These are phyloP conservation scores for Eutypa lata DNA, from an alignment of 2,329 filamentous ascomycete genomes.

Conservation along the genomic window DNA sequence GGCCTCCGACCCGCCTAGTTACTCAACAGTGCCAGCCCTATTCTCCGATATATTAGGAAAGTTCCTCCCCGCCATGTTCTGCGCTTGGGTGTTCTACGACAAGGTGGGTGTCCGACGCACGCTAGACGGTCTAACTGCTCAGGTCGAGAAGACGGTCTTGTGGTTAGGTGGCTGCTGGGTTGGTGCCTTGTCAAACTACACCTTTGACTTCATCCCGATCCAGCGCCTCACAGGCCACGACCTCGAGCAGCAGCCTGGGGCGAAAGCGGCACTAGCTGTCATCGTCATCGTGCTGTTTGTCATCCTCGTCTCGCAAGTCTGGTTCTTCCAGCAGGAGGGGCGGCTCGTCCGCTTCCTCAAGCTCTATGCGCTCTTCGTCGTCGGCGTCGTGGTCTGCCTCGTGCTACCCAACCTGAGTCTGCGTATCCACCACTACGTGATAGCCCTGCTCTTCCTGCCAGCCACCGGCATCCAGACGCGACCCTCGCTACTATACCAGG, in stretches of 20 bases:
- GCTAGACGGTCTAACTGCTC: conserved; percentile 70
- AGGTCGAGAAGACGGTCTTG: conserved; percentile 84
- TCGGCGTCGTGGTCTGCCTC: conserved; percentile 67
- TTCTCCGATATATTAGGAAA: conserved; percentile 77
- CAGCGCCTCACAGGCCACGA: conserved; percentile 89
- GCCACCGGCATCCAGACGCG: conserved; percentile 88
- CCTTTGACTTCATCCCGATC: conserved; percentile 90
- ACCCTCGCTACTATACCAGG: conserved; percentile 81
- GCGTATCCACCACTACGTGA: conserved; percentile 88
- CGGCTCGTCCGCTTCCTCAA: conserved; percentile 74
- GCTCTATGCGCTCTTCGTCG: conserved; percentile 69
- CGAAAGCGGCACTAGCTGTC: conserved; percentile 74
- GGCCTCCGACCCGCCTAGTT: conserved; percentile 79
- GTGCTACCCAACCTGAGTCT: conserved; percentile 73
- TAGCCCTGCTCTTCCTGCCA: conserved; percentile 80
- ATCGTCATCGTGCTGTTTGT: conserved; percentile 68
- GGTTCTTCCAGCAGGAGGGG: conserved; percentile 81
- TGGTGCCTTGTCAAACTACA: conserved; percentile 90
- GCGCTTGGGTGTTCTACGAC: conserved; percentile 82
- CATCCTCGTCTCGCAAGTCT: conserved; percentile 74
- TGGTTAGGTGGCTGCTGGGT: conserved; percentile 92
- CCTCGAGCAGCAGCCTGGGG: conserved; percentile 83
- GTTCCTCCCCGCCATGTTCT: conserved; percentile 83
- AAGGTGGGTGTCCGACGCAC: conserved; percentile 75
- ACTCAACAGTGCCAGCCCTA: conserved; percentile 64